Percentiles rank a stretch among this genome's conserved stretches.
Conservation (phyloP, 2,329 filamentous ascomycete species). For the Paecilomyces fulvus region DNA sequence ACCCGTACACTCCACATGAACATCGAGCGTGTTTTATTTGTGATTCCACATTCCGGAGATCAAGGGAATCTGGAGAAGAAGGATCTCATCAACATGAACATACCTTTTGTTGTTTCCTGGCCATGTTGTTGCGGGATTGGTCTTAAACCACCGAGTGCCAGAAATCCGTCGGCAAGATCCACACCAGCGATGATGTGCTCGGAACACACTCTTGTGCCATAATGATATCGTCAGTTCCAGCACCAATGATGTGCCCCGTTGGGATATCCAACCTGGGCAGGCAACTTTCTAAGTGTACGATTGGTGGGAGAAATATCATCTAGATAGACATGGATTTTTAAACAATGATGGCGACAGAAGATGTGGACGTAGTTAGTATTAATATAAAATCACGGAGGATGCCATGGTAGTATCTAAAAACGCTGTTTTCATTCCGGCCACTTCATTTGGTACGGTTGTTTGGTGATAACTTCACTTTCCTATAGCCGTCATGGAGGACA, state of each 20-base stretch:
- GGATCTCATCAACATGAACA: neutral
- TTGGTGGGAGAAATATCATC: neutral
- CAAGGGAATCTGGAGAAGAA: neutral
- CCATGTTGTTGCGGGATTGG: neutral
- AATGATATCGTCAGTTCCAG: slow-evolving; percentile 11
- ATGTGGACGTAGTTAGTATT: neutral
- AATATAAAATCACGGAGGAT: neutral
- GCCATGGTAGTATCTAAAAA: neutral
- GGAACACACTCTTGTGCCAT: slow-evolving; percentile 11
- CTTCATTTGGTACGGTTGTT: neutral
- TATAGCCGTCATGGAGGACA: slow-evolving; percentile 10
- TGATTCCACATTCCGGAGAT: neutral
- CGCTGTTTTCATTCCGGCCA: neutral
- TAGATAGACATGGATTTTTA: neutral
- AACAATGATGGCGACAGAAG: neutral
- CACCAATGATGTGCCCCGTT: neutral
- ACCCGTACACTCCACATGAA: neutral
- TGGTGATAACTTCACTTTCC: neutral
- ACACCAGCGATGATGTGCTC: slow-evolving; percentile 15
- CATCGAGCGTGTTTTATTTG: neutral
- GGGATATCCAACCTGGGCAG: neutral
- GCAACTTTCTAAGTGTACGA: neutral
- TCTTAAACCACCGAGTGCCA: neutral
- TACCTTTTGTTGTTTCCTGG: neutral
- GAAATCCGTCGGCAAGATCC: neutral